Conservation (phyloP, 805 yeast genomes). For the Saccharomycopsis amapae region DNA sequence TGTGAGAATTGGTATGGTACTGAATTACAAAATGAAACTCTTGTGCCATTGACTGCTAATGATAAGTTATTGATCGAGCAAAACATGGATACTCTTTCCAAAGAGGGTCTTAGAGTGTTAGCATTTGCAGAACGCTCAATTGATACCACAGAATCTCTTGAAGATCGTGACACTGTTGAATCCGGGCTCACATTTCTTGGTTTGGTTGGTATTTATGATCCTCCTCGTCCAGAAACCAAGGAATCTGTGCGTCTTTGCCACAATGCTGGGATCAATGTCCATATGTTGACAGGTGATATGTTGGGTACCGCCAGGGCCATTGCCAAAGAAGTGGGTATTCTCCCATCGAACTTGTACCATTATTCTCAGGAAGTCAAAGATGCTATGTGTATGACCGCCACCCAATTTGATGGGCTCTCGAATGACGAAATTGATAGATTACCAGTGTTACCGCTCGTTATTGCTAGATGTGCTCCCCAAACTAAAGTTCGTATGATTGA, state of each 20-base stretch:
- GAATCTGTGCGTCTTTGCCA: constrained; percentile 61
- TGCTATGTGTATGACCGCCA: constrained; percentile 71
- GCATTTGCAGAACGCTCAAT: constrained; percentile 52
- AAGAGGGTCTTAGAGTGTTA: constrained; percentile 66
- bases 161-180: constrained; percentile 43
- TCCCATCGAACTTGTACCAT: constrained; percentile 53
- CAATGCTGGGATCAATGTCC: constrained; percentile 72
- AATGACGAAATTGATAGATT: constrained; percentile 55
- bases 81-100: constrained; percentile 52
- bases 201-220: constrained; percentile 72
- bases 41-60: constrained; percentile 33
- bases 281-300: constrained; percentile 80
- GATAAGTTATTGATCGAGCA: constrained; percentile 39
- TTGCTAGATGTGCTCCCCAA: constrained; percentile 79
- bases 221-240: constrained; percentile 66
- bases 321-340: constrained; percentile 77
- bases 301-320: constrained; percentile 76
- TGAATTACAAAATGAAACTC: not conserved
- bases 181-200: constrained; percentile 51
- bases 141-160: constrained; percentile 25
- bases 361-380: constrained; percentile 49
- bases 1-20: too few species aligned
- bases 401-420: constrained; percentile 55
- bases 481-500: constrained; percentile 78
- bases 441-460: constrained; percentile 67